These are phyloP conservation scores for Hansenula anomala DNA, from an alignment of 1,139 yeast species.

Conservation along the genomic window DNA sequence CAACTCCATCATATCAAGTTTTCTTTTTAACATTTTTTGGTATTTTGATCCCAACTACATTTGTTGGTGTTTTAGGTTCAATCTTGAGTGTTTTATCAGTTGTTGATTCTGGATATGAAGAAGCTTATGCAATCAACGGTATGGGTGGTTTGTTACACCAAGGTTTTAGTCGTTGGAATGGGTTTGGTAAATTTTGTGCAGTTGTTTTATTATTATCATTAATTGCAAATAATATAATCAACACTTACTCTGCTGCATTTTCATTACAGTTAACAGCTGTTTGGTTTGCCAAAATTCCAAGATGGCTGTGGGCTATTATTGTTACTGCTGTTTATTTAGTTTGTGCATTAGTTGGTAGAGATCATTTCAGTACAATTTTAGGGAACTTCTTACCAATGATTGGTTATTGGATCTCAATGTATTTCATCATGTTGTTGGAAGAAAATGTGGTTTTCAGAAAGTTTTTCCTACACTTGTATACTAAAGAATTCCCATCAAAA, in stretches of 20 bases:
- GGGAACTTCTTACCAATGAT: conserved; percentile 93
- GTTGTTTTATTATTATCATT: conserved; percentile 67
- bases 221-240: conserved; percentile 75
- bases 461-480: conserved; percentile 43
- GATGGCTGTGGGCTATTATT: conserved; percentile 72
- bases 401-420: conserved; percentile 90
- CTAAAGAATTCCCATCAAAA: conserved; percentile 40
- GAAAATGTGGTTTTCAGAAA: conserved; percentile 73
- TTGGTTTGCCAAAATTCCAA: conserved; percentile 59
- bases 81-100: conserved; percentile 69
- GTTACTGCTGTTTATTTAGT: conserved; percentile 64
- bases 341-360: conserved; percentile 71
- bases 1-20: conserved; percentile 51
- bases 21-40: conserved; percentile 65
- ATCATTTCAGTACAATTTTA: conserved; percentile 69
- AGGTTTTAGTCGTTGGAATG: conserved; percentile 73
- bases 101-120: conserved; percentile 54
- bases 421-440: conserved; percentile 64
- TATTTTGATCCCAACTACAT: conserved; percentile 65
- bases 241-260: conserved; percentile 82
- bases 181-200: conserved; percentile 72
- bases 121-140: conserved; percentile 54
- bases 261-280: conserved; percentile 69
- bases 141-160: conserved; percentile 74
- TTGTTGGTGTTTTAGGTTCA: conserved; percentile 72